Percentiles rank a stretch among this genome's conserved stretches.
phyloP scores from a whole-genome alignment of 768 basidiomycete genomes.

The Psilocybe cubensis region DNA sequence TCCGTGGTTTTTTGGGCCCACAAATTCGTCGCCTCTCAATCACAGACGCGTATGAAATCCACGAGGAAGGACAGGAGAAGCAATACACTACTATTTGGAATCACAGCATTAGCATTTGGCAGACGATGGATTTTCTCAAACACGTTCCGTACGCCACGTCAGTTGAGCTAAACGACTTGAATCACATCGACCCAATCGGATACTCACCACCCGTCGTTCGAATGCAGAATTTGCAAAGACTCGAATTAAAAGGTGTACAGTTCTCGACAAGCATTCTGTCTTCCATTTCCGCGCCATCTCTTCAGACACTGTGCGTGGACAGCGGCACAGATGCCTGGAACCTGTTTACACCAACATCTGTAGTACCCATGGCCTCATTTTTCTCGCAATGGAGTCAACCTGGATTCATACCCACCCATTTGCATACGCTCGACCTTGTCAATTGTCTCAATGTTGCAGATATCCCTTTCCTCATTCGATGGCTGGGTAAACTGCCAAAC shows the following conservation, averaged over 20 bases:
- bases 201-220: not conserved
- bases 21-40: slow-evolving; percentile 27
- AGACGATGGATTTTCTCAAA: slow-evolving; percentile 10
- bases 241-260: slow-evolving; percentile 20
- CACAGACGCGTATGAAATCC: not conserved
- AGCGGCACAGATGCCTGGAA: not conserved
- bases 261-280: slow-evolving; percentile 23
- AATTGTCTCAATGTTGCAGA: slow-evolving; percentile 23
- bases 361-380: slow-evolving; percentile 9
- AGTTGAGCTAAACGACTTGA: slow-evolving; percentile 19
- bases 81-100: not conserved
- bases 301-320: slow-evolving; percentile 27
- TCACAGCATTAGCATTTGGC: slow-evolving; percentile 14
- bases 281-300: slow-evolving; percentile 21
- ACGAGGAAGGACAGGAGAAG: not conserved
- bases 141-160: slow-evolving; percentile 20
- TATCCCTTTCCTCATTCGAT: slow-evolving; percentile 30
- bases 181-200: not conserved
- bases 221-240: slow-evolving; percentile 22
- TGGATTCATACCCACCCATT: slow-evolving; percentile 18
- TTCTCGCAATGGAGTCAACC: slow-evolving; percentile 32
- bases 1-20: slow-evolving; percentile 27
- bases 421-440: slow-evolving; percentile 32
- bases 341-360: not conserved
- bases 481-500: slow-evolving; percentile 29